phyloP scores from a whole-genome alignment of 106 monocot genomes.

The Posidonia australis region DNA sequence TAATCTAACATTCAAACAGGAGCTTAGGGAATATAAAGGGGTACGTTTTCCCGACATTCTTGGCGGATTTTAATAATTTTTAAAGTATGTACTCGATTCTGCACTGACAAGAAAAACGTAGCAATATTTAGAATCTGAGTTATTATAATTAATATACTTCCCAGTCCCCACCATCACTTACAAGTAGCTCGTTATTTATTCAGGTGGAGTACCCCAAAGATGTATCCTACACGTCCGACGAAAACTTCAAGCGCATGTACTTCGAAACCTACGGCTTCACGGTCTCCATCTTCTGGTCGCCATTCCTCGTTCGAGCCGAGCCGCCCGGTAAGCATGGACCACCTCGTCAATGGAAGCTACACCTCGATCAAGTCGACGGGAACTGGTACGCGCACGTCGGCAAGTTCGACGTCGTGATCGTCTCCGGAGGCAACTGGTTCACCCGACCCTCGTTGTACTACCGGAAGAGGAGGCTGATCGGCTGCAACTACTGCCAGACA shows the following conservation, averaged over 20 bases:
- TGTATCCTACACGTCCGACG: constrained; percentile 2
- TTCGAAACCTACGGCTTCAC: constrained; percentile 9
- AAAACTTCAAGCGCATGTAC: constrained; percentile 11
- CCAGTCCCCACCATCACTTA: too few species aligned
- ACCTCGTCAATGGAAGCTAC: background rate
- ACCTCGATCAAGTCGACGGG: constrained; percentile 8
- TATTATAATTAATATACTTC: too few species aligned
- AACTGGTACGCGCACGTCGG: constrained; percentile 5
- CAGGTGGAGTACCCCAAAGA: constrained; percentile 12
- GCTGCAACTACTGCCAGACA: constrained; percentile 4
- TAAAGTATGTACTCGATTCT: too few species aligned
- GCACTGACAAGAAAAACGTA: too few species aligned
- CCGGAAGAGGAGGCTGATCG: background rate
- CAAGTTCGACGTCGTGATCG: constrained; percentile 14
- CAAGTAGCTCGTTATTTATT: background rate
- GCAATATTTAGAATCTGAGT: too few species aligned
- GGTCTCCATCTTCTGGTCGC: constrained; percentile 15
- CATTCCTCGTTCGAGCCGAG: constrained; percentile 5
- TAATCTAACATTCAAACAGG: too few species aligned
- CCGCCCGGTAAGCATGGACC: background rate
- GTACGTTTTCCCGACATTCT: too few species aligned
- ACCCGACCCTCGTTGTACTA: constrained; percentile 10
- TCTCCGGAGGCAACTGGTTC: constrained; percentile 22
- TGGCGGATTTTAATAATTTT: too few species aligned
- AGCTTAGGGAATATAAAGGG: too few species aligned